phyloP scores from a whole-genome alignment of 1,284 basidiomycete genomes.

The Irpex lacteus region DNA sequence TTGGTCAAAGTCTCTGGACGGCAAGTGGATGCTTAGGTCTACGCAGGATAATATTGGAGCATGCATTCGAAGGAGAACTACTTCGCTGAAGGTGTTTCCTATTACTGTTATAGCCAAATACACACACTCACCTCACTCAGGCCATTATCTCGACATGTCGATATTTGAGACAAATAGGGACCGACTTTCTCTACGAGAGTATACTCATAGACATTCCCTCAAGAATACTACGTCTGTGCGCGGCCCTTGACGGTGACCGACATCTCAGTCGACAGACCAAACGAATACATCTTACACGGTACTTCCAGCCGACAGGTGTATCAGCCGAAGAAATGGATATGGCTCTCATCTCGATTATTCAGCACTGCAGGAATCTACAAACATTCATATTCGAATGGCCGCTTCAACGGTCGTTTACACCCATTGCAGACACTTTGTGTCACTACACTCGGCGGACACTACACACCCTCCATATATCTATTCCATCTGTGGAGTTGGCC shows the following conservation, averaged over 20 bases:
- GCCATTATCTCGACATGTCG: constrained; percentile 59
- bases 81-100: constrained; percentile 56
- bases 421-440: constrained; percentile 60
- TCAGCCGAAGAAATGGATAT: constrained; percentile 43
- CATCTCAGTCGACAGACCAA: constrained; percentile 63
- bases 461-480: constrained; percentile 56
- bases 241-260: constrained; percentile 46
- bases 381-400: constrained; percentile 67
- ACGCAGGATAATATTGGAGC: constrained; percentile 54
- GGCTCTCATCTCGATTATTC: constrained; percentile 48
- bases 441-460: constrained; percentile 45
- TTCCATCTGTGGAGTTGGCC: constrained; percentile 50
- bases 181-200: constrained; percentile 62
- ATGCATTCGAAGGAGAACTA: constrained; percentile 55
- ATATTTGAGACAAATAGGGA: constrained; percentile 42
- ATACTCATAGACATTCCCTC: constrained; percentile 58
- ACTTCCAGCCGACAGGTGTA: constrained; percentile 34
- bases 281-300: constrained; percentile 59
- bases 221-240: constrained; percentile 45
- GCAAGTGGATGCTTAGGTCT: constrained; percentile 54
- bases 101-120: background rate
- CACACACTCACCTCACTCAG: constrained; percentile 30
- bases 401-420: constrained; percentile 50
- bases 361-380: constrained; percentile 65
- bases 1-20: constrained; percentile 47